phyloP scores from a whole-genome alignment of 148 eudicot genomes.

The Suaeda aralocaspica region DNA sequence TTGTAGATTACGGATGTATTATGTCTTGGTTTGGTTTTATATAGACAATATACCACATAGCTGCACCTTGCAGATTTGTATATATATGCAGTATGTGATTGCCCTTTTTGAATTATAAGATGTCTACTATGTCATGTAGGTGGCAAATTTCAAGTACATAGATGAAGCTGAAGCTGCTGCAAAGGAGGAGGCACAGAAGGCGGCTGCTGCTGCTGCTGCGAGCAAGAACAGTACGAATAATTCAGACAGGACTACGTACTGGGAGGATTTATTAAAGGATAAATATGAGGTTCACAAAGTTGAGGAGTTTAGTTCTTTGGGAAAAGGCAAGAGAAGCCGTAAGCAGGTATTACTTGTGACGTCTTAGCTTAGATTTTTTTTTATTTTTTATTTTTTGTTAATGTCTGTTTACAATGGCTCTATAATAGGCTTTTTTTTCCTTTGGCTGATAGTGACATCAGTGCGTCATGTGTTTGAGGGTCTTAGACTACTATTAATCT shows the following conservation, averaged over 20 bases:
- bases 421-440: background rate
- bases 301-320: slow-evolving; percentile 84
- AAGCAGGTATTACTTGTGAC: slow-evolving; percentile 57
- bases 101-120: background rate
- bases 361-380: background rate
- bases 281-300: slow-evolving; percentile 75
- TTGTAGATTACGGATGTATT: background rate
- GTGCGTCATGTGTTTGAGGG: background rate
- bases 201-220: slow-evolving; percentile 52
- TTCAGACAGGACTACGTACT: slow-evolving; percentile 61
- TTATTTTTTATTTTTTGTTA: background rate
- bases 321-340: slow-evolving; percentile 96
- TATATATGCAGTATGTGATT: background rate
- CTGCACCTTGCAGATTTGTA: background rate
- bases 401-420: background rate
- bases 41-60: background rate
- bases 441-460: too few relatives aligned
- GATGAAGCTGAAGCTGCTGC: slow-evolving; percentile 72
- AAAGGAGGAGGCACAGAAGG: slow-evolving; percentile 59
- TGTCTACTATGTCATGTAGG: slow-evolving; percentile 38
- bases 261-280: slow-evolving; percentile 87
- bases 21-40: background rate
- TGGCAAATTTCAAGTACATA: slow-evolving; percentile 88
- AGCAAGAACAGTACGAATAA: slow-evolving; percentile 41
- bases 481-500: background rate